Conservation (phyloP, 2,329 filamentous ascomycete genomes). For the Endocalyx cinctus region DNA sequence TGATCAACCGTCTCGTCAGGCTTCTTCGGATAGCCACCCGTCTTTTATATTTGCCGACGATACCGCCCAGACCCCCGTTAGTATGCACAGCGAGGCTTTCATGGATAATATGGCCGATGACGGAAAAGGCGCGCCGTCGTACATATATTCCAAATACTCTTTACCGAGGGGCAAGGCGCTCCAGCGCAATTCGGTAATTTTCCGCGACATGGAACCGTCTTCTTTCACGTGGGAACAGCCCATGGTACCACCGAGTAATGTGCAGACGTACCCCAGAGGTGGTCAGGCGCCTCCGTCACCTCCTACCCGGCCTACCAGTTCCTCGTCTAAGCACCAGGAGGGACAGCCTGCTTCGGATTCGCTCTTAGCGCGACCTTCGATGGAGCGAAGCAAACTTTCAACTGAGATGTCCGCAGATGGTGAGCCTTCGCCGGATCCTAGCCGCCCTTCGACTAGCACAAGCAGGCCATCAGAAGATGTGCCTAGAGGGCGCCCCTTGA, state of each 20-base stretch:
- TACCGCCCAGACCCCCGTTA: slow-evolving; percentile 63
- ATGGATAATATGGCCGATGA: slow-evolving; percentile 45
- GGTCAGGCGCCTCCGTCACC: slow-evolving; percentile 56
- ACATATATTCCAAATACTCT: slow-evolving; percentile 80
- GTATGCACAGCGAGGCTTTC: slow-evolving; percentile 67
- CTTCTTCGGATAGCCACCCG: slow-evolving; percentile 63
- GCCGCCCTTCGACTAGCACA: slow-evolving; percentile 40
- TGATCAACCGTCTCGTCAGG: slow-evolving; percentile 57
- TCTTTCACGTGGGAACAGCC: slow-evolving; percentile 64
- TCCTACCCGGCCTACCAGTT: slow-evolving; percentile 56
- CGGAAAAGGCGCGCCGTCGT: slow-evolving; percentile 58
- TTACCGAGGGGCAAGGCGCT: slow-evolving; percentile 78
- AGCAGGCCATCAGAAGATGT: slow-evolving; percentile 44
- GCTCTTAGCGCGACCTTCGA: slow-evolving; percentile 39
- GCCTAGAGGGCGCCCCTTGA: slow-evolving; percentile 40
- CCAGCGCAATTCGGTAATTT: slow-evolving; percentile 61
- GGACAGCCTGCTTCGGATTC: slow-evolving; percentile 35
- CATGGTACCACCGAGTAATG: slow-evolving; percentile 34
- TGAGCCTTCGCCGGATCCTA: slow-evolving; percentile 40
- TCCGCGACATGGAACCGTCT: slow-evolving; percentile 47
- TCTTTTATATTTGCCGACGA: slow-evolving; percentile 62
- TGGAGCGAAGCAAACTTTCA: slow-evolving; percentile 47
- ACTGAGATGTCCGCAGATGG: slow-evolving; percentile 39
- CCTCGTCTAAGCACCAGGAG: slow-evolving; percentile 34
- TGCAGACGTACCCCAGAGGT: slow-evolving; percentile 36